Evolutionary conservation across 306 rosid species (phyloP).

Genomic region (Malus orientalis): DNA sequence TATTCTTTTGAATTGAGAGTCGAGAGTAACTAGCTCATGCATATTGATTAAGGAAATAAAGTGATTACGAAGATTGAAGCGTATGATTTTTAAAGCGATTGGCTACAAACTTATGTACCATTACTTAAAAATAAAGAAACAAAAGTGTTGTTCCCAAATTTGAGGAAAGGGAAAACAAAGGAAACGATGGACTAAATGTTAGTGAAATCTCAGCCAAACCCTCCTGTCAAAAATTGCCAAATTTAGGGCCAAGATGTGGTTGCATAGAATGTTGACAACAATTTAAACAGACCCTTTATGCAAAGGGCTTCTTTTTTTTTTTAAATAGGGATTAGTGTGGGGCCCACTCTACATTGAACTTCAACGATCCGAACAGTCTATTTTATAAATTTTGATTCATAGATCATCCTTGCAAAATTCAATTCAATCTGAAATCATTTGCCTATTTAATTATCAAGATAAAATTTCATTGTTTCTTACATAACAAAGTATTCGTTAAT

Average conservation of each 20-base stretch:
- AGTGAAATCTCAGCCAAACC: not conserved
- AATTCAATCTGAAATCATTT: no score
- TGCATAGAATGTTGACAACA: not conserved
- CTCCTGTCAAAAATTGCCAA: slow-evolving; percentile 6
- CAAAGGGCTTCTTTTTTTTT: no score
- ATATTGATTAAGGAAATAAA: not conserved
- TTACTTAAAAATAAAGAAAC: not conserved
- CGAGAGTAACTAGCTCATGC: not conserved
- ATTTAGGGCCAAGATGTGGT: not conserved
- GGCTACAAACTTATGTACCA: not conserved
- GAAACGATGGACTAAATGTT: not conserved
- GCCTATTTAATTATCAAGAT: no score
- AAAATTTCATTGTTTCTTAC: no score
- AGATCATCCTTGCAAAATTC: no score
- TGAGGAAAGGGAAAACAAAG: not conserved
- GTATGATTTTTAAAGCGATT: not conserved
- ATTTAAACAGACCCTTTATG: not conserved
- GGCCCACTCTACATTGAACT: rapidly evolving
- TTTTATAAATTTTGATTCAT: no score
- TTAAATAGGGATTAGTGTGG: no score
- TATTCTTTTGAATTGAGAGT: not conserved
- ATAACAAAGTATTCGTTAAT: no score
- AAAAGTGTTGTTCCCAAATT: not conserved
- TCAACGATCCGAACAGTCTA: no score
- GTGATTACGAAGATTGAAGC: not conserved